A percentile compares a stretch with the other conserved stretches of the same genome.
These are phyloP conservation scores for Pseudocercospora fijiensis DNA, from an alignment of 2,329 filamentous ascomycete genomes.

Conservation along the genomic window DNA sequence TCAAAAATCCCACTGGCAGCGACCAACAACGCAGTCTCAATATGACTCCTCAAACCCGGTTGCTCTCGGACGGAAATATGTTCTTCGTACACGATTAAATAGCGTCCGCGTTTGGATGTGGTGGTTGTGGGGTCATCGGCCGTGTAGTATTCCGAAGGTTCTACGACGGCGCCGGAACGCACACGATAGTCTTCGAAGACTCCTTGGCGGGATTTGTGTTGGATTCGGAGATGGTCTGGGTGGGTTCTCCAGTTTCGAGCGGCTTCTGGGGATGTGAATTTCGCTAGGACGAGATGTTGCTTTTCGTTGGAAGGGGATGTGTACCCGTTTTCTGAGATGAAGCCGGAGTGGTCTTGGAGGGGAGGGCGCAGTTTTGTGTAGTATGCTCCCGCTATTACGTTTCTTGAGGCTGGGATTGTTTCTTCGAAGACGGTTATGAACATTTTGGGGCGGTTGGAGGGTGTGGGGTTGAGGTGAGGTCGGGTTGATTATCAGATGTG, in stretches of 20 bases:
- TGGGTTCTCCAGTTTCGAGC: conserved; percentile 6
- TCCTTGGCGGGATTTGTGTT: background rate
- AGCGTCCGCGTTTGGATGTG: conserved; percentile 3
- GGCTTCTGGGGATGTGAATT: conserved; percentile 3
- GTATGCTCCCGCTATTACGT: background rate
- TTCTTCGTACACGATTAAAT: conserved; percentile 17
- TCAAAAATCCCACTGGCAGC: background rate
- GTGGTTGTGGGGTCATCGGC: background rate
- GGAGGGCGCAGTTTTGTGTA: conserved; percentile 1
- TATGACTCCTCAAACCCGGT: background rate
- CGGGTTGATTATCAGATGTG: background rate
- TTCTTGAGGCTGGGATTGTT: conserved; percentile 7
- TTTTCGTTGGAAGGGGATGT: conserved; percentile 8
- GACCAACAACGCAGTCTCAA: background rate
- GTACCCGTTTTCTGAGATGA: conserved; percentile 7
- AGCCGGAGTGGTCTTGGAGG: background rate
- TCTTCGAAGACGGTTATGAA: conserved; percentile 15
- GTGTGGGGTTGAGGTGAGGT: background rate
- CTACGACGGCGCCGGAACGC: conserved; percentile 4
- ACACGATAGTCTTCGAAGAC: conserved; percentile 6
- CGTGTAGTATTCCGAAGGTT: background rate
- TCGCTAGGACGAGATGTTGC: conserved; percentile 7
- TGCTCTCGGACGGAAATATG: background rate
- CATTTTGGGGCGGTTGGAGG: background rate
- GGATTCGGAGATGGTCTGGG: background rate